Conservation (phyloP, 2,329 filamentous ascomycete genomes). For the Phoma sp. region DNA sequence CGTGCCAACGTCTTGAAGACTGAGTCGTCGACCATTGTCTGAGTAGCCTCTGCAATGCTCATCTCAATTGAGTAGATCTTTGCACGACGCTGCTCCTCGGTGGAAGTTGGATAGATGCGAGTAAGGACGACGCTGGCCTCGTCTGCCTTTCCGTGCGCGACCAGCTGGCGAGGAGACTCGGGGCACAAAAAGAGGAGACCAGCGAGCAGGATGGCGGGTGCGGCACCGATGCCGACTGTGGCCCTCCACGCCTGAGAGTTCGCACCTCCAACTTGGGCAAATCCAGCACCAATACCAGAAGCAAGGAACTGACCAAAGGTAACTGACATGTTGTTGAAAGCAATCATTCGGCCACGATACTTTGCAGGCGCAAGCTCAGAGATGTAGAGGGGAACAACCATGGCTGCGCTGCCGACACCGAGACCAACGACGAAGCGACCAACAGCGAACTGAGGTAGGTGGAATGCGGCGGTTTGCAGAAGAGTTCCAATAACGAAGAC, state of each 20-base stretch:
- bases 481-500: conserved; percentile 41
- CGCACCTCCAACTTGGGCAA: conserved; percentile 44
- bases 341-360: conserved; percentile 48
- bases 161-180: conserved; percentile 48
- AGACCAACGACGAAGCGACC: conserved; percentile 42
- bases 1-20: conserved; percentile 40
- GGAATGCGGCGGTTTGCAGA: conserved; percentile 38
- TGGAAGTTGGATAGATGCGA: conserved; percentile 44
- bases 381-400: conserved; percentile 43
- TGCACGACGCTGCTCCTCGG: conserved; percentile 33
- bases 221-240: conserved; percentile 47
- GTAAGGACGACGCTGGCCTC: conserved; percentile 43
- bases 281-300: conserved; percentile 43
- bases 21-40: conserved; percentile 42
- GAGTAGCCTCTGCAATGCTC: conserved; percentile 42
- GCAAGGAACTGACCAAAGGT: conserved; percentile 44
- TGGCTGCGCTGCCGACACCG: conserved; percentile 42
- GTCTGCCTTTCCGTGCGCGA: conserved; percentile 43
- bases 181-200: conserved; percentile 46
- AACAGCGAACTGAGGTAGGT: conserved; percentile 36
- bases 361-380: conserved; percentile 40
- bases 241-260: conserved; percentile 45
- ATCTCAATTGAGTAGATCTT: conserved; percentile 40
- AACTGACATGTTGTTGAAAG: conserved; percentile 35
- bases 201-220: conserved; percentile 46